Evolutionary conservation across 805 yeast genomes (phyloP).

Genomic region (Blastobotrys chiropterorum): DNA sequence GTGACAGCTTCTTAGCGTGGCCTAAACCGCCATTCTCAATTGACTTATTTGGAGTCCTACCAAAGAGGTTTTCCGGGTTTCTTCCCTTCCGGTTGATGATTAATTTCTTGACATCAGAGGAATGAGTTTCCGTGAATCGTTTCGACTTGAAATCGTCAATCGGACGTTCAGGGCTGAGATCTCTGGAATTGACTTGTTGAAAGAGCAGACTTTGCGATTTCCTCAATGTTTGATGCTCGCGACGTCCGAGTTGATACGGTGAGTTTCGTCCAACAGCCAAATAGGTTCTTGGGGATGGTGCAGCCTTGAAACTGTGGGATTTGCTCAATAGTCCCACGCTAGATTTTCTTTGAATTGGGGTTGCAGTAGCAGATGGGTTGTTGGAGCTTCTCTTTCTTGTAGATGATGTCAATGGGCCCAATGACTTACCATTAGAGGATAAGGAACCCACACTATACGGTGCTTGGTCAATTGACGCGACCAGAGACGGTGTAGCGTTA

Average conservation of each 20-base stretch:
- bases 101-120: constrained; percentile 9
- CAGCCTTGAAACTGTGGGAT: constrained; percentile 10
- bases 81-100: constrained; percentile 7
- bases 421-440: constrained; percentile 19
- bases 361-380: not conserved
- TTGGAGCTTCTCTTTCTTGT: not conserved
- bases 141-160: not conserved
- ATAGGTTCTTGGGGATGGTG: constrained; percentile 11
- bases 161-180: not conserved
- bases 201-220: constrained; percentile 3
- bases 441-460: constrained; percentile 19
- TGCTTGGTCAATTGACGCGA: constrained; percentile 26
- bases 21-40: not conserved
- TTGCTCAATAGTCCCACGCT: not conserved
- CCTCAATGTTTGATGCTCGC: not conserved
- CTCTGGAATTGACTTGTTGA: not conserved
- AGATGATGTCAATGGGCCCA: constrained; percentile 13
- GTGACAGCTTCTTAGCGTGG: not conserved
- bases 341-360: constrained; percentile 3
- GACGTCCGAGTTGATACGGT: constrained; percentile 9
- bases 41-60: not conserved
- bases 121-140: not conserved
- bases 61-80: not conserved
- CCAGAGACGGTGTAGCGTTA: constrained; percentile 4
- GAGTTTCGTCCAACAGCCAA: constrained; percentile 9